Conservation (phyloP, 2,329 filamentous ascomycete species). For the Nemania sp. region DNA sequence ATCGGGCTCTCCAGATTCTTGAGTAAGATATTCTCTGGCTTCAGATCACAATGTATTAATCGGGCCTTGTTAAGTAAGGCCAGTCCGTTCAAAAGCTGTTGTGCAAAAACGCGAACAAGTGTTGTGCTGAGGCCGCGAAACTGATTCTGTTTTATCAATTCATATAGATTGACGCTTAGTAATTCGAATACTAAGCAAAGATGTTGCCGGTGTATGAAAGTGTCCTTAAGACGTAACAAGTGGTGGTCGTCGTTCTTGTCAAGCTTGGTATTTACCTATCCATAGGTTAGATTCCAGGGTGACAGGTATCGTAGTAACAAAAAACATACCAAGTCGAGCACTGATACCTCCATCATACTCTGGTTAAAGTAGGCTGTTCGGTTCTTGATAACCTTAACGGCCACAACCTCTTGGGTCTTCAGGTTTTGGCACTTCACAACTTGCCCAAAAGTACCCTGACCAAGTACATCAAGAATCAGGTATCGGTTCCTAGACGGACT, state of each 20-base stretch:
- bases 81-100: slow-evolving; percentile 93
- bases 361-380: slow-evolving; percentile 99
- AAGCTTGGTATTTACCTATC: slow-evolving; percentile 93
- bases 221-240: slow-evolving; percentile 92
- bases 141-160: slow-evolving; percentile 99
- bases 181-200: slow-evolving; percentile 96
- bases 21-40: slow-evolving; percentile 96
- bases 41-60: slow-evolving; percentile 96
- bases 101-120: slow-evolving; percentile 94
- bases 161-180: slow-evolving; percentile 96
- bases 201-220: slow-evolving; percentile 97
- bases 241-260: slow-evolving; percentile 99
- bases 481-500: slow-evolving; percentile 79
- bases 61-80: slow-evolving; percentile 95
- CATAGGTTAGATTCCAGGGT: slow-evolving; percentile 44
- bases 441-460: slow-evolving; percentile 97
- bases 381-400: slow-evolving; percentile 99
- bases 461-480: slow-evolving; percentile 94
- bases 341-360: slow-evolving; percentile 99
- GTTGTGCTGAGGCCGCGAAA: slow-evolving; percentile 98
- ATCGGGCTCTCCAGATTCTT: slow-evolving; percentile 99
- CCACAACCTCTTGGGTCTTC: slow-evolving; percentile 97
- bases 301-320: not conserved
- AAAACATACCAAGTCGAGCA: slow-evolving; percentile 83
- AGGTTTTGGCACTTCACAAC: slow-evolving; percentile 99